Conservation (phyloP, 1,284 basidiomycete species). For the Marasmius oreades region DNA sequence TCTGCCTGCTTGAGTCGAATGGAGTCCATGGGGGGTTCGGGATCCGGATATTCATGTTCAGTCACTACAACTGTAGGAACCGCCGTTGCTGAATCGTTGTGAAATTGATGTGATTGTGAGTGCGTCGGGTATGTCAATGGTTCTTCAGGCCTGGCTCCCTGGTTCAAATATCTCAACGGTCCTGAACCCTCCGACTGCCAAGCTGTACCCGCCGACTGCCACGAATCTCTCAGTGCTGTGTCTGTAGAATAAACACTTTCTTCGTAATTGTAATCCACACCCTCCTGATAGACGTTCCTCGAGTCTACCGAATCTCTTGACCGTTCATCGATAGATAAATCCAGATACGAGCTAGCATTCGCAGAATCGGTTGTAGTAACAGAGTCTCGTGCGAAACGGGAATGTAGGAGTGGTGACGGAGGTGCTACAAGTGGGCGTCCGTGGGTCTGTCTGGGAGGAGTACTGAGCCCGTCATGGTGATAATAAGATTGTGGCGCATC, state of each 20-base stretch:
- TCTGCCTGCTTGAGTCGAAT: constrained; percentile 1
- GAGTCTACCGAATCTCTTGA: constrained; percentile 9
- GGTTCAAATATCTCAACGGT: neutral
- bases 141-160: neutral
- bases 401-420: constrained; percentile 11
- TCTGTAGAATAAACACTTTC: constrained; percentile 5
- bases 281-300: constrained; percentile 6
- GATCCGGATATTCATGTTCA: neutral
- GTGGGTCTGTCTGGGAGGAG: neutral
- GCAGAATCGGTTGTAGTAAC: constrained; percentile 4
- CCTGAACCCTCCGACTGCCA: neutral
- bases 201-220: constrained; percentile 9
- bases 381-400: constrained; percentile 7
- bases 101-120: neutral
- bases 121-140: neutral
- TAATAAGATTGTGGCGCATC: neutral
- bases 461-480: neutral
- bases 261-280: constrained; percentile 5
- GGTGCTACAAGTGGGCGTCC: neutral
- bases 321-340: neutral
- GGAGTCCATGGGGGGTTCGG: neutral
- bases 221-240: constrained; percentile 12
- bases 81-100: neutral
- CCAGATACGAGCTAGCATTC: neutral
- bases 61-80: neutral